Base-by-base conservation (phyloP, 2,329 filamentous ascomycete genomes). In the Aspergillus vadensis region DNA sequence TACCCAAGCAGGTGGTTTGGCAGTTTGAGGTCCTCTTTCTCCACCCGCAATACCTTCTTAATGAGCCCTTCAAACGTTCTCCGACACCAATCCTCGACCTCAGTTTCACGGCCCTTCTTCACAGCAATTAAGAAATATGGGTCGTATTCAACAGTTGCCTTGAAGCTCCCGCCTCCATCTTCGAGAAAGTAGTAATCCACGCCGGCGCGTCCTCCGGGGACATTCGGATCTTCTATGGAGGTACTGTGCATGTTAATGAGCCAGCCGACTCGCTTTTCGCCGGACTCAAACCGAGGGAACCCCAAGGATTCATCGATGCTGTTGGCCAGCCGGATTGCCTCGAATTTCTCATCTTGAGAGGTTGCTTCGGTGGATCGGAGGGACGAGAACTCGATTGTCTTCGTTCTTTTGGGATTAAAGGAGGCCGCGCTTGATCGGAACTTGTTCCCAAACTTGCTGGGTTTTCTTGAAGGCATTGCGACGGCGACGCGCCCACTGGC, bases 121-220 rank as follows among this genome's bases (percentile, higher is more conserved):
- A 93, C 91, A 0, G 93, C 94, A 56, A 99, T 87, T 62, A 99
- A 79, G 69, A 99, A 97, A 80, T 99, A 99, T 0, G 95, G 95
- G 69, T 98, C 92, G 75, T 97, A 98, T 79, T 97, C 92, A 65
- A 99, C 80, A 0, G 93, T 97, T 10, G 95, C 93, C 76, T 99
- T 99, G 84, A 99, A 99, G 5, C 90, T 94, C 52, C 88, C 86
- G 14, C 91, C 87, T 59, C 96, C 91, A 60, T 94, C 91, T 70
- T 93, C 91, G 61, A 99, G 89, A 78, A 99, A 99, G 81, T 97
- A 99, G 78, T 92, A 97, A 79, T 99, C 95, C 59, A 99, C 87
- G 8, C 91, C 95, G 1, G 95, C 90, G 65, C 92, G 88, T 39
- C 95, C 95, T 61, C 91, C 91, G 1, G 90, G 88, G 49, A 91